Conservation (phyloP, 371 early-diverging fungal species). For the Nematocida ausubeli region DNA sequence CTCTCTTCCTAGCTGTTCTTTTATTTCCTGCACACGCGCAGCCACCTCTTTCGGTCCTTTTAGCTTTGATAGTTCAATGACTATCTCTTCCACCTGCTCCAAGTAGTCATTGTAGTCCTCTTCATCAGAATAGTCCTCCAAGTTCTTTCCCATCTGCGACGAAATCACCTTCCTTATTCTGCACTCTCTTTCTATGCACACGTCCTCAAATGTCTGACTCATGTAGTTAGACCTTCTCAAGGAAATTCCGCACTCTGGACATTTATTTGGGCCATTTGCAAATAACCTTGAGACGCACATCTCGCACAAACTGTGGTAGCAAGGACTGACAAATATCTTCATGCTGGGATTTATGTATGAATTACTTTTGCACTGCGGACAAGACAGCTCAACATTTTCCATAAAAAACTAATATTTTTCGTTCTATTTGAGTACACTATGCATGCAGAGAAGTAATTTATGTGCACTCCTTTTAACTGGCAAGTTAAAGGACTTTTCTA, state of each 20-base stretch:
- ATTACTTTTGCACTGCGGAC: conserved; percentile 87
- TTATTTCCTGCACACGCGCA: conserved; percentile 55
- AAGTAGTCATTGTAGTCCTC: conserved; percentile 67
- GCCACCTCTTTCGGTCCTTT: conserved; percentile 61
- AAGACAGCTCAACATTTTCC: conserved; percentile 67
- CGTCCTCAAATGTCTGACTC: conserved; percentile 68
- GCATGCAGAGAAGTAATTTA: no score
- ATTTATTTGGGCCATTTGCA: conserved; percentile 64
- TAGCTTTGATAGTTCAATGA: conserved; percentile 58
- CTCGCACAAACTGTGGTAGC: conserved; percentile 87
- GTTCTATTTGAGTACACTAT: no score
- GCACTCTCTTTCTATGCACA: conserved; percentile 68
- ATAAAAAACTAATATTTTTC: no score
- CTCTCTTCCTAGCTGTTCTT: conserved; percentile 2
- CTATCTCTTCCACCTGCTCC: conserved; percentile 64
- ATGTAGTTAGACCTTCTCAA: conserved; percentile 68
- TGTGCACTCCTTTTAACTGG: no score
- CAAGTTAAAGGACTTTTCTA: no score
- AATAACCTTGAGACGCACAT: conserved; percentile 65
- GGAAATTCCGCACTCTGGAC: conserved; percentile 67
- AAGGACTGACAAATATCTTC: conserved; percentile 83
- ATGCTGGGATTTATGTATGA: conserved; percentile 84
- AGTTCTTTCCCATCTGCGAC: conserved; percentile 41
- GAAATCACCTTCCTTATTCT: conserved; percentile 64
- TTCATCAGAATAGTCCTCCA: conserved; percentile 58